phyloP scores from a whole-genome alignment of 2,329 filamentous ascomycete genomes.

The Epichloe brachyelytri region DNA sequence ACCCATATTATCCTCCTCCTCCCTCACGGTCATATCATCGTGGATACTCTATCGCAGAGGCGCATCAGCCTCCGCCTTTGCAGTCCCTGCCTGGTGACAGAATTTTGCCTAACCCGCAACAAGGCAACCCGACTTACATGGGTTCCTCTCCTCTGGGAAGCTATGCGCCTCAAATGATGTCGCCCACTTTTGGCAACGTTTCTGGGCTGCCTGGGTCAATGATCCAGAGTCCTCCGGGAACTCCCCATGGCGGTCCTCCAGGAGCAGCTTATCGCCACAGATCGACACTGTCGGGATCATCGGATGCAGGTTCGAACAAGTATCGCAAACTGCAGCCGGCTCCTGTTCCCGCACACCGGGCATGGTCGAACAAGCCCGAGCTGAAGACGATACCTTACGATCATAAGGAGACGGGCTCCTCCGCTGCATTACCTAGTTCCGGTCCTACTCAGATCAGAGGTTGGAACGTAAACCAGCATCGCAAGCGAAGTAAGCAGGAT shows the following conservation, averaged over 20 bases:
- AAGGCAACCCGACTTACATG: slow-evolving; percentile 18
- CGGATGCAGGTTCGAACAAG: slow-evolving; percentile 27
- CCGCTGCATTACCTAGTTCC: slow-evolving; percentile 40
- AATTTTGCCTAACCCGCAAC: slow-evolving; percentile 22
- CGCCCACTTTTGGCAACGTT: slow-evolving; percentile 24
- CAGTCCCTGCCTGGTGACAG: slow-evolving; percentile 19
- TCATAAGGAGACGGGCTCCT: slow-evolving; percentile 44
- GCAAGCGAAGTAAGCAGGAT: slow-evolving; percentile 24
- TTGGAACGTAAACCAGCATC: slow-evolving; percentile 36
- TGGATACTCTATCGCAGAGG: slow-evolving; percentile 15
- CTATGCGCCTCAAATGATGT: slow-evolving; percentile 21
- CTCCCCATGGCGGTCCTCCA: slow-evolving; percentile 16
- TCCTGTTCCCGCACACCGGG: slow-evolving; percentile 38
- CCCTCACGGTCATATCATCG: slow-evolving; percentile 19
- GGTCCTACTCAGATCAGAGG: slow-evolving; percentile 44
- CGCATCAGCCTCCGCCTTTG: slow-evolving; percentile 17
- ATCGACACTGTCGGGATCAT: slow-evolving; percentile 25
- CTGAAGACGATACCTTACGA: slow-evolving; percentile 47
- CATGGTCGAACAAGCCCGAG: slow-evolving; percentile 34
- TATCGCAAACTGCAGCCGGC: slow-evolving; percentile 48
- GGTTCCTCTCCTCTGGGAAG: slow-evolving; percentile 19
- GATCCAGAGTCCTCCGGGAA: slow-evolving; percentile 23
- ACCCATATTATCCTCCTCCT: slow-evolving; percentile 19
- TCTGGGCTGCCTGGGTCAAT: slow-evolving; percentile 17
- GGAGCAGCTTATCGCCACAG: slow-evolving; percentile 22